Percentiles rank a stretch among this genome's conserved stretches.
phyloP scores from a whole-genome alignment of 164 flowering plant genomes.

The Aristolochia fimbriata region DNA sequence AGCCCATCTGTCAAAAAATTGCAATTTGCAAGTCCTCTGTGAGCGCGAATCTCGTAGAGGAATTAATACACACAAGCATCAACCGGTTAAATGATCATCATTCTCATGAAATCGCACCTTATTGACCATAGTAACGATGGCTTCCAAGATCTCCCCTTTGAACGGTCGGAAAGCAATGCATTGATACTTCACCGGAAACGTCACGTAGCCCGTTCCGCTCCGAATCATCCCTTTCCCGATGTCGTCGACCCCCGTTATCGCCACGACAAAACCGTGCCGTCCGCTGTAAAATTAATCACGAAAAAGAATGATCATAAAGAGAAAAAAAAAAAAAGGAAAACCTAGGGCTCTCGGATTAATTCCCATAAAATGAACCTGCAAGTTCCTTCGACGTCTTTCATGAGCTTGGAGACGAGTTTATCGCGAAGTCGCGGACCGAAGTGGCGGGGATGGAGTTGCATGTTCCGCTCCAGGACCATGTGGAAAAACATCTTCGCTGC shows the following conservation, averaged over 20 bases:
- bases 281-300: slow-evolving; percentile 40
- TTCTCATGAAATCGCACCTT: slow-evolving; percentile 33
- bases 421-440: slow-evolving; percentile 85
- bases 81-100: too few species aligned
- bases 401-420: slow-evolving; percentile 72
- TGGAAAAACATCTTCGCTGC: slow-evolving; percentile 71
- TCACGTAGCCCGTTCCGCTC: slow-evolving; percentile 89
- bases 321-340: too few species aligned
- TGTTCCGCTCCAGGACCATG: slow-evolving; percentile 80
- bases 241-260: slow-evolving; percentile 74
- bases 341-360: too few species aligned
- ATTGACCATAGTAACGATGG: slow-evolving; percentile 95
- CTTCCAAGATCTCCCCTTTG: slow-evolving; percentile 92
- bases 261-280: slow-evolving; percentile 91
- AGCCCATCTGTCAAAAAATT: slow-evolving; percentile 66
- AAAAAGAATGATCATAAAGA: too few species aligned
- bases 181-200: slow-evolving; percentile 85
- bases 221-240: slow-evolving; percentile 87
- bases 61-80: too few species aligned
- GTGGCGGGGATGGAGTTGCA: slow-evolving; percentile 92
- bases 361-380: slow-evolving; percentile 82
- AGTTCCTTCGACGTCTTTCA: slow-evolving; percentile 97
- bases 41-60: too few species aligned
- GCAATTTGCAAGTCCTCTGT: neutral
- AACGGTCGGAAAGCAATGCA: slow-evolving; percentile 92